Conservation (phyloP, 106 monocot genomes). For the Hemerocallis citrina region DNA sequence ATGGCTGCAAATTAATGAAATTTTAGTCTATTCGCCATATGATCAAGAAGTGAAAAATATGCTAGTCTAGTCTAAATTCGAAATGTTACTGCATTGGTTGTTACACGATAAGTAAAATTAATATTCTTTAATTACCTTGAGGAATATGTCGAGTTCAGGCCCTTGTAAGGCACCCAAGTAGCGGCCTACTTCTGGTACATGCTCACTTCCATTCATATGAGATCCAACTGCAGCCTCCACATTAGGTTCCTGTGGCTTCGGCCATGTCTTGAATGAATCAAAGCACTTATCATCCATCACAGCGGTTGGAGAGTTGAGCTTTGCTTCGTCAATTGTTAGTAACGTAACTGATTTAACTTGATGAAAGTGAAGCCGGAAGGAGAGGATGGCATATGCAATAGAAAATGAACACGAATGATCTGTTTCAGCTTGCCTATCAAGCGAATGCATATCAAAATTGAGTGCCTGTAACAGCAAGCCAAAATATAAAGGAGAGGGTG, state of each 20-base stretch:
- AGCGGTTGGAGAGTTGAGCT: too few species aligned
- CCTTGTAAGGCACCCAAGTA: slow-evolving; percentile 74
- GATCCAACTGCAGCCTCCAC: not conserved
- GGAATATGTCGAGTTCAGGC: slow-evolving; percentile 58
- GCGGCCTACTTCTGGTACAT: slow-evolving; percentile 46
- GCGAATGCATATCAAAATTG: not conserved
- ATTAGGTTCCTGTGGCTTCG: slow-evolving; percentile 12
- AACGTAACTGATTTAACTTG: too few species aligned
- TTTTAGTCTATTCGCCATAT: not conserved
- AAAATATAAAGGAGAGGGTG: too few species aligned
- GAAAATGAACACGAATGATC: not conserved
- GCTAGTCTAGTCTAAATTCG: too few species aligned
- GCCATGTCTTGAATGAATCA: slow-evolving; percentile 72
- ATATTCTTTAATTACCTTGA: too few species aligned
- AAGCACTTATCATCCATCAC: slow-evolving; percentile 36
- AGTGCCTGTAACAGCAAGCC: not conserved
- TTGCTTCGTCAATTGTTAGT: too few species aligned
- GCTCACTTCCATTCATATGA: too few species aligned
- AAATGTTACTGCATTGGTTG: too few species aligned
- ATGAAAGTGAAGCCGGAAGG: not conserved
- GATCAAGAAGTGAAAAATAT: too few species aligned
- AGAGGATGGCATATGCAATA: not conserved
- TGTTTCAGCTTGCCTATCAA: too few species aligned
- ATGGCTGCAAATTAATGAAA: slow-evolving; percentile 14
- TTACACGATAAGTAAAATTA: too few species aligned